phyloP scores from a whole-genome alignment of 345 rosid species.

The Sonneratia alba region DNA sequence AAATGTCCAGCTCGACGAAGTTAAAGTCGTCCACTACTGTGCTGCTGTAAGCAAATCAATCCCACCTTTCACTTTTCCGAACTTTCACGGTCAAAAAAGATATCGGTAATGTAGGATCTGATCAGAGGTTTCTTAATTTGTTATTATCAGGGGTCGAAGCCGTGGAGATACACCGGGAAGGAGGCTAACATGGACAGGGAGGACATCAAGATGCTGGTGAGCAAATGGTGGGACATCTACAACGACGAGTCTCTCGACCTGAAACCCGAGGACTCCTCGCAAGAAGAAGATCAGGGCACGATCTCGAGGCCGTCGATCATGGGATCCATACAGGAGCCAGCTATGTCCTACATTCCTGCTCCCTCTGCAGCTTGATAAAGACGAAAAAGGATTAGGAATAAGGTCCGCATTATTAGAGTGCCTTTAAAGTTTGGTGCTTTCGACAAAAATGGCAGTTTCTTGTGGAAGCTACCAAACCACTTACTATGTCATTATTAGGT shows the following conservation, averaged over 20 bases:
- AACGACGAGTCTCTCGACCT: conserved; percentile 51
- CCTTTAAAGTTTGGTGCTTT: background rate
- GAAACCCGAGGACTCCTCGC: conserved; percentile 13
- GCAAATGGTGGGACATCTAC: conserved; percentile 77
- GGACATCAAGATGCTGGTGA: conserved; percentile 65
- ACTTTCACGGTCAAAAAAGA: no score
- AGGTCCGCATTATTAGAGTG: background rate
- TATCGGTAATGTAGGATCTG: background rate
- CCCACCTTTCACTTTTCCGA: background rate
- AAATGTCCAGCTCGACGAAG: conserved; percentile 54
- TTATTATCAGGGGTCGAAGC: conserved; percentile 59
- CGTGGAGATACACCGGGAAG: conserved; percentile 86
- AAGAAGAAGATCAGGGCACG: conserved; percentile 24
- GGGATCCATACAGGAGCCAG: conserved; percentile 43
- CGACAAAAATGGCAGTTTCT: background rate
- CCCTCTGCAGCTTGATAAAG: conserved; percentile 59
- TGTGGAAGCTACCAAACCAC: background rate
- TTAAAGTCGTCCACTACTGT: conserved; percentile 74
- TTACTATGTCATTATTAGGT: background rate
- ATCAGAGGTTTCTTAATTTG: background rate
- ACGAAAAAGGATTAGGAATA: background rate
- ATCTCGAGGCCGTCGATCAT: conserved; percentile 31
- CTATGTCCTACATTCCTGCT: conserved; percentile 44
- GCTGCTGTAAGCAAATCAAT: conserved; percentile 50
- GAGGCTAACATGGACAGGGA: conserved; percentile 78